Conservation (phyloP, 768 basidiomycete species). For the Dacryopinax spathularia region DNA sequence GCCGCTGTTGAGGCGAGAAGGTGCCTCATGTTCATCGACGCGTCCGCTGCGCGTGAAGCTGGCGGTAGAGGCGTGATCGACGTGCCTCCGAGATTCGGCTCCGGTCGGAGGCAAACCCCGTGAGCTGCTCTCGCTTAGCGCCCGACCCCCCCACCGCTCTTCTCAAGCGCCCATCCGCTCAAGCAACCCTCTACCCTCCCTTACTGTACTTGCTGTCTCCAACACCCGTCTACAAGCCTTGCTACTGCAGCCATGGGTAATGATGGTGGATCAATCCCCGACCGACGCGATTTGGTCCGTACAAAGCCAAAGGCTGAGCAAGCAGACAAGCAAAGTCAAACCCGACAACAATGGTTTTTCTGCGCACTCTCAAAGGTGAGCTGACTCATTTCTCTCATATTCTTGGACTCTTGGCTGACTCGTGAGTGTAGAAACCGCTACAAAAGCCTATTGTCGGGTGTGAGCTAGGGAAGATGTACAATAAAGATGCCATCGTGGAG, state of each 20-base stretch:
- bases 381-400: neutral
- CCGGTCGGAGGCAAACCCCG: too few relatives aligned
- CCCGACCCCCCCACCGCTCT: too few relatives aligned
- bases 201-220: neutral
- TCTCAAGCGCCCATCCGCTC: neutral
- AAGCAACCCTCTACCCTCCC: neutral
- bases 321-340: slow-evolving; percentile 82
- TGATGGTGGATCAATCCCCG: slow-evolving; percentile 27
- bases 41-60: neutral
- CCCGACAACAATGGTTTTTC: slow-evolving; percentile 76
- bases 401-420: neutral
- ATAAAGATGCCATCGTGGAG: slow-evolving; percentile 87
- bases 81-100: too few relatives aligned
- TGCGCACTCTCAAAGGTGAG: slow-evolving; percentile 88
- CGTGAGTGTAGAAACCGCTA: slow-evolving; percentile 42
- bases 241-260: slow-evolving; percentile 14
- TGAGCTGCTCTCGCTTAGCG: too few relatives aligned
- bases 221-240: too few relatives aligned
- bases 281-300: slow-evolving; percentile 27
- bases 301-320: slow-evolving; percentile 50
- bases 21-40: slow-evolving; percentile 1
- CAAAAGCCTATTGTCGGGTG: slow-evolving; percentile 84
- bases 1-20: too few relatives aligned
- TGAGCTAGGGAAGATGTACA: slow-evolving; percentile 86
- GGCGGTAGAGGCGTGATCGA: neutral